Evolutionary conservation across 192 early-diverging fungal species (phyloP), one percentile per base, ranked within the genome.

Genomic region (Irineochytrium annulatum): DNA sequence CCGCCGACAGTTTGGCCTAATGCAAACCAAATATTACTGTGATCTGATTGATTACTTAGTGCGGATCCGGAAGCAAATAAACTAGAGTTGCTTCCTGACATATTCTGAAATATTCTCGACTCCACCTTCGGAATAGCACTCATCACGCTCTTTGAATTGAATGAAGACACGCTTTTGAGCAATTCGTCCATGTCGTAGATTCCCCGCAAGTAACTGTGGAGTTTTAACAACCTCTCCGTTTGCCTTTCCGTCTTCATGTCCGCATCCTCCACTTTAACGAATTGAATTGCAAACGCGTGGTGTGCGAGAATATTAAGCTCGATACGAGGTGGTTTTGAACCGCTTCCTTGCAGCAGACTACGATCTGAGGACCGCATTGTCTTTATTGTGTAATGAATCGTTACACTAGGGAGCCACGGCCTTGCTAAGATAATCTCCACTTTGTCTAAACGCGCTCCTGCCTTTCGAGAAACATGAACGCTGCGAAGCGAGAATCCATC

Each of bases 341-440:
- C 45, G 1, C 46, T 30, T 11, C 37, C 59, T 1, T 34, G 33
- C 0, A 68, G 41, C 35, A 67, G 22, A 27, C 39, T 35, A 5
- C 48, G 28, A 28, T 53, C 65, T 8, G 48, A 24, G 8, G 35
- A 30, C 65, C 68, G 73, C 3, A 45, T 48, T 13, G 69, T 65
- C 55, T 76, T 78, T 59, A 78, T 73, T 16, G 71, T 79, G 59
- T 79, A 82, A 37, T 69, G 62, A 35, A 82, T 71, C 4, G 70
- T 78, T n/a, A 78, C 74, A 44, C 75, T 71, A 2, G 67, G 60
- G 19, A 74, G 66, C 75, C 74, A 75, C 17, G 67, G 66, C 57
- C 77, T 45, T 29, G 60, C 60, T 20, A 82, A 44, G 32, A 66
- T 69, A 33, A 82, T 73, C 52, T 80, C 75, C 8, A 77, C 55